These are phyloP conservation scores for Vanderwaltozyma polyspora DNA, from an alignment of 805 yeast species.

Conservation along the genomic window DNA sequence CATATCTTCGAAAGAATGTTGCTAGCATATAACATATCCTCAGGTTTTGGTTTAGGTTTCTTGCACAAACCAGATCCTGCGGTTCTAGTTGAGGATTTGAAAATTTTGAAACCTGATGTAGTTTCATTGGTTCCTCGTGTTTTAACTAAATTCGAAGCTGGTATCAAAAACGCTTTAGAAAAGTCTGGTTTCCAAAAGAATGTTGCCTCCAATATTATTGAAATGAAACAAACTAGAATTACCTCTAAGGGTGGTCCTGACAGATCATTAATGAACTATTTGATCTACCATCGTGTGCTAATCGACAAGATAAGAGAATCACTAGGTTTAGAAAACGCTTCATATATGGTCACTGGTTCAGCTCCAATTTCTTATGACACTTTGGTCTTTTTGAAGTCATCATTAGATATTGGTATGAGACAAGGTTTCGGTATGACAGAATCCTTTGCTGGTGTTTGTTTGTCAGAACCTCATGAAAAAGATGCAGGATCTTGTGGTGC, in stretches of 20 bases:
- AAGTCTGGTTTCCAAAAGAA: slow-evolving; percentile 13
- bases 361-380: slow-evolving; percentile 63
- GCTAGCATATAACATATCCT: slow-evolving; percentile 33
- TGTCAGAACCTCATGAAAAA: slow-evolving; percentile 35
- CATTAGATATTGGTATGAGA: slow-evolving; percentile 40
- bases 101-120: slow-evolving; percentile 40
- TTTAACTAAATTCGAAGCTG: slow-evolving; percentile 50
- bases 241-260: slow-evolving; percentile 27
- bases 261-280: slow-evolving; percentile 30
- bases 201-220: slow-evolving; percentile 19
- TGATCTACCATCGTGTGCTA: slow-evolving; percentile 26
- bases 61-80: slow-evolving; percentile 42
- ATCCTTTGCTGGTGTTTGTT: slow-evolving; percentile 51
- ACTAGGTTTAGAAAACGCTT: slow-evolving; percentile 38
- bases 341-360: slow-evolving; percentile 41
- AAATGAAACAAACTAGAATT: slow-evolving; percentile 15
- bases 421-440: slow-evolving; percentile 78
- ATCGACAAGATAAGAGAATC: slow-evolving; percentile 34
- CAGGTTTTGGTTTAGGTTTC: slow-evolving; percentile 44
- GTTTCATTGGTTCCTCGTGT: slow-evolving; percentile 56
- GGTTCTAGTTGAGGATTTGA: slow-evolving; percentile 48
- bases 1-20: slow-evolving; percentile 44
- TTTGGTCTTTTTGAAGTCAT: slow-evolving; percentile 48
- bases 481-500: slow-evolving; percentile 52
- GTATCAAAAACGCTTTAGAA: slow-evolving; percentile 34